Percentiles rank a stretch among this genome's conserved stretches.
These are phyloP conservation scores for Vaccinium macrocarpon DNA, from an alignment of 148 eudicot species.

Conservation along the genomic window DNA sequence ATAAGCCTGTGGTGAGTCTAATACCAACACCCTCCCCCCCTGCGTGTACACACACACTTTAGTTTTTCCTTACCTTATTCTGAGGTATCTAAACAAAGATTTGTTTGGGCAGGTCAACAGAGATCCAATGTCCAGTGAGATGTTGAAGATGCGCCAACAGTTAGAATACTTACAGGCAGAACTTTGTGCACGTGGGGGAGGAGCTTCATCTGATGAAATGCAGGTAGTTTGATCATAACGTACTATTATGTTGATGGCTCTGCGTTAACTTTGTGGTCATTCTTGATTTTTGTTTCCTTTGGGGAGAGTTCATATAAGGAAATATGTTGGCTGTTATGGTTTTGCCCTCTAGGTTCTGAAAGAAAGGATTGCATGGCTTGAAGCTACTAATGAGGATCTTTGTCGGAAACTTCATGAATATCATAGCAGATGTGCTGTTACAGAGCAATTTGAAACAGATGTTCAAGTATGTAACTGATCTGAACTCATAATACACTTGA, in stretches of 20 bases:
- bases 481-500: background rate
- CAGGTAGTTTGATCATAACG: constrained; percentile 44
- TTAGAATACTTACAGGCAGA: constrained; percentile 92
- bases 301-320: background rate
- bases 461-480: constrained; percentile 42
- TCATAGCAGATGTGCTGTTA: constrained; percentile 52
- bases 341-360: constrained; percentile 51
- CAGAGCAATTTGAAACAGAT: constrained; percentile 50
- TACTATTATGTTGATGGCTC: background rate
- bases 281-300: background rate
- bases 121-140: constrained; percentile 90
- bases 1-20: constrained; percentile 89
- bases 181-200: constrained; percentile 93
- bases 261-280: background rate
- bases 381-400: constrained; percentile 83
- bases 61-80: constrained; percentile 7
- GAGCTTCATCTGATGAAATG: constrained; percentile 65
- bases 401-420: constrained; percentile 70
- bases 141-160: constrained; percentile 97
- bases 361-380: constrained; percentile 89
- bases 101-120: constrained; percentile 66
- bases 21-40: background rate
- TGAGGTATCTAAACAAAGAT: background rate
- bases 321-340: background rate
- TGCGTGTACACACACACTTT: too few species aligned